These are phyloP conservation scores for Podaxis sp. DNA, from an alignment of 768 basidiomycete genomes.

Conservation along the genomic window DNA sequence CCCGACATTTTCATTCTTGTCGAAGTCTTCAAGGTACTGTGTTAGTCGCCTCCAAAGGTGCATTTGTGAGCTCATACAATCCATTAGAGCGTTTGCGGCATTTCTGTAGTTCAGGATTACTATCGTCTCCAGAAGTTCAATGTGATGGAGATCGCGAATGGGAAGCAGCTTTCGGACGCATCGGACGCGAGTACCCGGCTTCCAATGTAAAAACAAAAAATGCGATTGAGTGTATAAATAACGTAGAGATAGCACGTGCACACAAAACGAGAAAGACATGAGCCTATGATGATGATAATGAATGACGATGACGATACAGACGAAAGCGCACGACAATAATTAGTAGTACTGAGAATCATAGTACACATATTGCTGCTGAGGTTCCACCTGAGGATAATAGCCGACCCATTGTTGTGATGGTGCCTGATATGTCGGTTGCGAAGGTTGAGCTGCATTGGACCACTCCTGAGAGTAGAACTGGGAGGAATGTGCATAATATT, in stretches of 20 bases:
- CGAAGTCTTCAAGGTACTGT: constrained; percentile 76
- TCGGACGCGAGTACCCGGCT: constrained; percentile 1
- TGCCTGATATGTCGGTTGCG: not conserved
- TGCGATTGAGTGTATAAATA: not conserved
- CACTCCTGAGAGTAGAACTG: constrained; percentile 7
- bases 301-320: not conserved
- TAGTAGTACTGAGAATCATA: constrained; percentile 13
- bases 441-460: not conserved
- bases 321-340: not conserved
- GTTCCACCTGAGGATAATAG: constrained; percentile 10
- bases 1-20: constrained; percentile 76
- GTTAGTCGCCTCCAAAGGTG: constrained; percentile 15
- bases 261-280: not conserved
- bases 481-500: constrained; percentile 5
- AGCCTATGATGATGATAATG: not conserved
- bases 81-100: constrained; percentile 67
- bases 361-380: constrained; percentile 8
- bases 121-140: constrained; percentile 77
- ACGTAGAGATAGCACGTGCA: not conserved
- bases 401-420: constrained; percentile 9
- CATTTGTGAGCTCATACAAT: not conserved
- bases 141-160: constrained; percentile 68
- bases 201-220: not conserved
- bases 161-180: constrained; percentile 29
- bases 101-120: constrained; percentile 74